phyloP scores from a whole-genome alignment of 345 rosid species.

The Erucastrum elatum region DNA sequence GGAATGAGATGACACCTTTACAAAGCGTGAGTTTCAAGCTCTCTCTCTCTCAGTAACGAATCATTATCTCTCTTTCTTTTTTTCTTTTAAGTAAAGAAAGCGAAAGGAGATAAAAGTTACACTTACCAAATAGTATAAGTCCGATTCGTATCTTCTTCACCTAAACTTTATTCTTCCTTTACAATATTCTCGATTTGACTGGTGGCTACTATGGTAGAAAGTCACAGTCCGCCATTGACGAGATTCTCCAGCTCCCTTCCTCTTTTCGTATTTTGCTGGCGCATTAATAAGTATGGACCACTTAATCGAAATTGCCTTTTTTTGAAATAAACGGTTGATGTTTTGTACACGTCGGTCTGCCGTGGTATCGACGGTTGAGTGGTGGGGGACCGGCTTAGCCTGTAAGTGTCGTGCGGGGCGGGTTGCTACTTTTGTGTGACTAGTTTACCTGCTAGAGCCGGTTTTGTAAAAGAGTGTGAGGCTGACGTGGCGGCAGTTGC shows the following conservation, averaged over 20 bases:
- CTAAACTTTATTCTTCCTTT: conserved; percentile 23
- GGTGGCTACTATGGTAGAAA: conserved; percentile 1
- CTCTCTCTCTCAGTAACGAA: conserved; percentile 42
- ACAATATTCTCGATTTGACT: conserved; percentile 37
- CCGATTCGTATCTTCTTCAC: conserved; percentile 18
- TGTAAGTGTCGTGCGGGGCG: conserved; percentile 40
- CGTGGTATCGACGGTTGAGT: conserved; percentile 39
- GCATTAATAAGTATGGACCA: conserved; percentile 24
- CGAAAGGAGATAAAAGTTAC: conserved; percentile 31
- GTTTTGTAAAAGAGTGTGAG: conserved; percentile 1
- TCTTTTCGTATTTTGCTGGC: not conserved
- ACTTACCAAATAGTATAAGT: conserved; percentile 19
- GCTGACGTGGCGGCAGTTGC: conserved; percentile 35
- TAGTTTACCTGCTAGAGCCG: conserved; percentile 35
- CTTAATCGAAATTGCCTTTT: conserved; percentile 11
- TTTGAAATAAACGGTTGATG: conserved; percentile 13
- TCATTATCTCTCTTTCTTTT: conserved; percentile 35
- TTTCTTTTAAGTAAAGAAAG: not conserved
- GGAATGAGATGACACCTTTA: conserved; percentile 40
- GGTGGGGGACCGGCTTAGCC: conserved; percentile 43
- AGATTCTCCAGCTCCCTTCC: conserved; percentile 3
- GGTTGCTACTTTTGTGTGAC: conserved; percentile 19
- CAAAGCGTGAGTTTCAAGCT: conserved; percentile 60
- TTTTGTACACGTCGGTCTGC: conserved; percentile 20
- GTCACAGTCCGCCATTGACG: conserved; percentile 30